phyloP scores from a whole-genome alignment of 2,329 filamentous ascomycete genomes.

The Phialocephala subalpina region DNA sequence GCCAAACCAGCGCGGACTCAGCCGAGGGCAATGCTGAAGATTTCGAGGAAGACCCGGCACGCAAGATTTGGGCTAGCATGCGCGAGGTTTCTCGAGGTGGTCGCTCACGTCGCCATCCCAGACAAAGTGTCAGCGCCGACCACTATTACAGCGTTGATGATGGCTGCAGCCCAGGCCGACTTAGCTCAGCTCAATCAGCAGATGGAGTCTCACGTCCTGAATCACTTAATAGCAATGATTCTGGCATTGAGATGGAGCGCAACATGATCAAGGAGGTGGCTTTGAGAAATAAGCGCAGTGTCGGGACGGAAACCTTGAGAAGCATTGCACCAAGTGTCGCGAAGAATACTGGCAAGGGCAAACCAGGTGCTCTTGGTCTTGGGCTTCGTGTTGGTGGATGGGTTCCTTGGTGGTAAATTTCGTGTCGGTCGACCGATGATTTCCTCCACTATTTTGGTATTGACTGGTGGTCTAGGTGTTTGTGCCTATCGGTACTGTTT shows the following conservation, averaged over 20 bases:
- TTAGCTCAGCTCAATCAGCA: constrained; percentile 24
- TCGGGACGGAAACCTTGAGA: constrained; percentile 35
- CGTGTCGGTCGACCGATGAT: neutral
- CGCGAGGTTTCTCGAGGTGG: constrained; percentile 37
- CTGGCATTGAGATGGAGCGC: constrained; percentile 28
- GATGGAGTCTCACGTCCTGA: constrained; percentile 12
- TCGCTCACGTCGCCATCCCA: constrained; percentile 24
- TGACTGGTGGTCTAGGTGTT: neutral
- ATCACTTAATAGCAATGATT: neutral
- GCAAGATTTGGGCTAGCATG: constrained; percentile 45
- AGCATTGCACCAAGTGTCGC: constrained; percentile 37
- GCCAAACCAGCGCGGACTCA: neutral
- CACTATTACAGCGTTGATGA: constrained; percentile 34
- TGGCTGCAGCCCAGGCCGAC: constrained; percentile 20
- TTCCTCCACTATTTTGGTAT: neutral
- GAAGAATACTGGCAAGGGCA: constrained; percentile 22
- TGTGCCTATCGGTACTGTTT: neutral
- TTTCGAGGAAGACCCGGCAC: constrained; percentile 41
- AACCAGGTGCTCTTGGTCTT: constrained; percentile 21
- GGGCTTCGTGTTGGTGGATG: constrained; percentile 29
- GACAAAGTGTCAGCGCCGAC: constrained; percentile 34
- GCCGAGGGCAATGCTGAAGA: constrained; percentile 1
- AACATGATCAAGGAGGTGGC: constrained; percentile 35
- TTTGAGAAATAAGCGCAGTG: constrained; percentile 37
- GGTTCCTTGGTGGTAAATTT: constrained; percentile 32